Percentiles rank a stretch among this genome's conserved stretches.
These are phyloP conservation scores for Cymodocea nodosa DNA, from an alignment of 116 monocot genomes.

Conservation along the genomic window DNA sequence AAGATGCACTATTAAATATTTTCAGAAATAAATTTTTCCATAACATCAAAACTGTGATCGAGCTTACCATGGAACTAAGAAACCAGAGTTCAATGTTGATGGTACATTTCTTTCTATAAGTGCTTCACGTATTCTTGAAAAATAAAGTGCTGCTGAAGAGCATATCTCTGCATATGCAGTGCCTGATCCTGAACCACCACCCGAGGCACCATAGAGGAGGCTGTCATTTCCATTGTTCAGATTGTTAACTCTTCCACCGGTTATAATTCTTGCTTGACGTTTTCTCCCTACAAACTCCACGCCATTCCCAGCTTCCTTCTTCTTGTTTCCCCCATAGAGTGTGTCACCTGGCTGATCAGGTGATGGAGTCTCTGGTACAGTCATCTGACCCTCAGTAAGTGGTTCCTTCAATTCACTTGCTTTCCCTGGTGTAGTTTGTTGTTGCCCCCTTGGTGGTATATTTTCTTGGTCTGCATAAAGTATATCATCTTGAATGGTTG, in stretches of 20 bases:
- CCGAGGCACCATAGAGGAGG: conserved; percentile 20
- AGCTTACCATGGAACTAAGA: conserved; percentile 81
- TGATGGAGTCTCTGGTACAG: conserved; percentile 79
- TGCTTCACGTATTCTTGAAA: conserved; percentile 79
- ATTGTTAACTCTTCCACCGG: conserved; percentile 34
- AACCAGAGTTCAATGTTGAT: conserved; percentile 84
- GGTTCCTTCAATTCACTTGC: conserved; percentile 40
- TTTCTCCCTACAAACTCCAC: conserved; percentile 61
- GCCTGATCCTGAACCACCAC: conserved; percentile 33
- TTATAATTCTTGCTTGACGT: conserved; percentile 52
- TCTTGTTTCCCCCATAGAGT: conserved; percentile 37
- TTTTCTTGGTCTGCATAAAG: conserved; percentile 53
- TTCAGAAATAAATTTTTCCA: background rate
- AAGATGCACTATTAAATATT: background rate
- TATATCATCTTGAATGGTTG: conserved; percentile 15
- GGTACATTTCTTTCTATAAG: conserved; percentile 82
- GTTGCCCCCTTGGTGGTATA: conserved; percentile 54
- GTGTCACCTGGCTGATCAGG: conserved; percentile 60
- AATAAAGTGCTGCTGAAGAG: conserved; percentile 69
- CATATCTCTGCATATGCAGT: conserved; percentile 82
- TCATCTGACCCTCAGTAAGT: conserved; percentile 58
- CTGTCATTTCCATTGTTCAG: conserved; percentile 27
- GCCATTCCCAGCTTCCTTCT: conserved; percentile 54
- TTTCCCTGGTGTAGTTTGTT: conserved; percentile 65
- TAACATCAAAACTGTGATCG: background rate